Base-by-base conservation (phyloP, 164 flowering plant species). In the Stephania japonica region DNA sequence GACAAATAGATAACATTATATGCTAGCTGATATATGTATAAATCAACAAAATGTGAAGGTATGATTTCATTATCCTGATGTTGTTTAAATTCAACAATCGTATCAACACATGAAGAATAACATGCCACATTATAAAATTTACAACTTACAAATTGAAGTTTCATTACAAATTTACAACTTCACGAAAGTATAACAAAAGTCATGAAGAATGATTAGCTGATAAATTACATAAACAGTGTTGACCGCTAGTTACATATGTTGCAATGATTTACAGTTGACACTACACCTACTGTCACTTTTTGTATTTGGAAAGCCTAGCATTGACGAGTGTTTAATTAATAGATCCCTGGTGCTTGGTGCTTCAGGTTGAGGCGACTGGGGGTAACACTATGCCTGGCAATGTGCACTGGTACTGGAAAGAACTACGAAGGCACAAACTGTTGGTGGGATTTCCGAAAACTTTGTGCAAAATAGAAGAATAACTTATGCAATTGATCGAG, bases 361-460 rank as follows among this genome's bases (percentile, higher is more conserved):
- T 65, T 50, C 42, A 19, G 4, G 44, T n/a, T 12, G 2, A 9
- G 47, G 12, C 13, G 18, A 49, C 72, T 10, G 38, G 32, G 84
- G 77, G 87, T 9, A 4, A 50, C 59, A 13, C 13, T 12, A 91
- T 89, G 66, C 89, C 89, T 0, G 89, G 90, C 42, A 84, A 74
- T 32, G 87, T 73, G 81, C 82, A 62, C 77, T 67, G 11, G 97
- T 82, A 80, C 93, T 92, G 1, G 98, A 95, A 64, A 94, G 88
- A 67, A 95, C 93, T 70, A 95, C 90, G 88, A 92, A 95, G 32
- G 99, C 97, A 81, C n/a, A n/a, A n/a, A n/a, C n/a, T n/a, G n/a
- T n/a, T n/a, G n/a, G n/a, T n/a, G n/a, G n/a, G n/a, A n/a, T n/a
- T n/a, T n/a, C n/a, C n/a, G n/a, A n/a, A n/a, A n/a, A n/a, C n/a